These are phyloP conservation scores for Amanita jacksonii DNA, from an alignment of 768 basidiomycete genomes.

Conservation along the genomic window DNA sequence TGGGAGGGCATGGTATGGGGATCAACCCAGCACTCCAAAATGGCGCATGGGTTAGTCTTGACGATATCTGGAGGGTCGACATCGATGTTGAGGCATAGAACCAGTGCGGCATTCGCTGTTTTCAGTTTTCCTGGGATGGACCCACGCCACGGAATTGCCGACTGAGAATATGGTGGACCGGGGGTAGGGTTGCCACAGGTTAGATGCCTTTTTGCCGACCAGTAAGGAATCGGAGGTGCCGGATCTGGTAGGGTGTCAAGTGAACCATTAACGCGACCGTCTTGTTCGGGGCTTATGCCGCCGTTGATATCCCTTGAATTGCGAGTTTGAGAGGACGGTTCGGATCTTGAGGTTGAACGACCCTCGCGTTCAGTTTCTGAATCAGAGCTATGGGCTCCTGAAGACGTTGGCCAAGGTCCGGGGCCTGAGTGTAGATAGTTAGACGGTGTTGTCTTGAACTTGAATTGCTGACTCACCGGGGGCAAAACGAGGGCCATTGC, in stretches of 20 bases:
- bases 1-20: slow-evolving; percentile 86
- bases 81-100: slow-evolving; percentile 93
- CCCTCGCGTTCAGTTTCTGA: slow-evolving; percentile 46
- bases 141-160: slow-evolving; percentile 71
- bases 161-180: slow-evolving; percentile 53
- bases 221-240: slow-evolving; percentile 66
- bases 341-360: slow-evolving; percentile 38
- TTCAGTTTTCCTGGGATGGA: slow-evolving; percentile 79
- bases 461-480: slow-evolving; percentile 13
- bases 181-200: slow-evolving; percentile 83
- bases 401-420: slow-evolving; percentile 22
- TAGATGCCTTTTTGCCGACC: slow-evolving; percentile 84
- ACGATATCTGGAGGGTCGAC: slow-evolving; percentile 96
- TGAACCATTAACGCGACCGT: slow-evolving; percentile 33
- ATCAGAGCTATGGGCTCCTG: slow-evolving; percentile 30
- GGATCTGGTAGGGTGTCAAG: slow-evolving; percentile 36
- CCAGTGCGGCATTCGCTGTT: slow-evolving; percentile 80
- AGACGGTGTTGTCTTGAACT: slow-evolving; percentile 4
- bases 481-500: slow-evolving; percentile 19
- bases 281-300: slow-evolving; percentile 19
- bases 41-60: slow-evolving; percentile 94
- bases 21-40: slow-evolving; percentile 96
- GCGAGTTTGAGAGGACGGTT: slow-evolving; percentile 34
- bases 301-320: slow-evolving; percentile 20
- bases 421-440: slow-evolving; percentile 16